phyloP scores from a whole-genome alignment of 441 rosid species.

The Euphorbia celastroides region DNA sequence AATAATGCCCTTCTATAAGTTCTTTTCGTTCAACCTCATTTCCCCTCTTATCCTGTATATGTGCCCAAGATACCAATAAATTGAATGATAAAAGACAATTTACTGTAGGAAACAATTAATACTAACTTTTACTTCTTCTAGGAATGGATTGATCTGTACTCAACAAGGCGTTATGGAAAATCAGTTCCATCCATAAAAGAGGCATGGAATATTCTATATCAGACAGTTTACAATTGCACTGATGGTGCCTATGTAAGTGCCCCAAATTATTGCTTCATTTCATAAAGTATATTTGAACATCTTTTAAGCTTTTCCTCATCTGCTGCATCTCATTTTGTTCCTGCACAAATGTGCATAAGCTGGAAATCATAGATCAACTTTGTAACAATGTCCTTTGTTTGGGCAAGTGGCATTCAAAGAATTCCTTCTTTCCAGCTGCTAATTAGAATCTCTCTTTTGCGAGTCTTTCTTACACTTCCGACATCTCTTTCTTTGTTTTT shows the following conservation, averaged over 20 bases:
- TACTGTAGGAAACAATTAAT: neutral
- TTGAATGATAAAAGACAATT: neutral
- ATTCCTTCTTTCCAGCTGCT: neutral
- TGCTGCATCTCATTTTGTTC: neutral
- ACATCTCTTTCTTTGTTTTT: neutral
- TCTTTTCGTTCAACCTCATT: neutral
- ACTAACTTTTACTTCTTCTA: conserved; percentile 19
- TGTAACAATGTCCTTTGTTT: neutral
- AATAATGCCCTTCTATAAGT: neutral
- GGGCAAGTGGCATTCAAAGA: neutral
- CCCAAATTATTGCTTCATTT: neutral
- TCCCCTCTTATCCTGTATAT: neutral
- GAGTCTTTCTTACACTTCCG: neutral
- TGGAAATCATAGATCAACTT: neutral
- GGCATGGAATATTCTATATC: conserved; percentile 55
- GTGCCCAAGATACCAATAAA: no score
- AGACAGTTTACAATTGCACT: conserved; percentile 63
- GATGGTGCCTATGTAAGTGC: conserved; percentile 59
- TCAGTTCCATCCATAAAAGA: conserved; percentile 33
- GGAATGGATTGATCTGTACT: conserved; percentile 50
- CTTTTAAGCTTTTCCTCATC: neutral
- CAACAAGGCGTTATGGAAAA: conserved; percentile 48
- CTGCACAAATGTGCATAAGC: conserved; percentile 1
- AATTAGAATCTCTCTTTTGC: neutral
- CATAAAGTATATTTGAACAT: neutral